phyloP scores from a whole-genome alignment of 805 yeast genomes.

The Wickerhamiella azymoides region DNA sequence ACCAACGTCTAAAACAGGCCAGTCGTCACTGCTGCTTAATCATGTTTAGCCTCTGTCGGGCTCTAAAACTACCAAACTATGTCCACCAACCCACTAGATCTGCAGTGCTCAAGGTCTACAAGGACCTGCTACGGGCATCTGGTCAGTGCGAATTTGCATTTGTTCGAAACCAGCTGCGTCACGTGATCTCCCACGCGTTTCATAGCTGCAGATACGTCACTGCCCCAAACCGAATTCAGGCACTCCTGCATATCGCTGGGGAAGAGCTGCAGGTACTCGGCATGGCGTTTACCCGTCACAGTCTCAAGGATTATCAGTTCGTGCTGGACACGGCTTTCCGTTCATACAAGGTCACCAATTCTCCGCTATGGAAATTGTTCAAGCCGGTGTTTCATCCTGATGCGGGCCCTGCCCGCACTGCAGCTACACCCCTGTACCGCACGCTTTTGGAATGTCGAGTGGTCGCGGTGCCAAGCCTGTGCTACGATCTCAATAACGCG shows the following conservation, averaged over 20 bases:
- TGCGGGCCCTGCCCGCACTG: not conserved
- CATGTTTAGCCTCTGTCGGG: not conserved
- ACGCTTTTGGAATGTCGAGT: not conserved
- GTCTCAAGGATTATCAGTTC: conserved; percentile 8
- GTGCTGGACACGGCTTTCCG: conserved; percentile 14
- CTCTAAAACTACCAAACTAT: conserved; percentile 2
- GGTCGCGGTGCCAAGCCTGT: not conserved
- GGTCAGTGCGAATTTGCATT: not conserved
- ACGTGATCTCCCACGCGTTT: conserved; percentile 10
- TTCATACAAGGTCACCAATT: conserved; percentile 10
- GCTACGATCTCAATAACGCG: conserved; percentile 15
- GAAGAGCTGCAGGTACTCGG: conserved; percentile 9
- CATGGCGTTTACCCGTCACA: conserved; percentile 8
- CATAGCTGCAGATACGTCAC: conserved; percentile 15
- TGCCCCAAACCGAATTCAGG: conserved; percentile 9
- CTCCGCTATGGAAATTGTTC: conserved; percentile 12
- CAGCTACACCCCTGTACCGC: not conserved
- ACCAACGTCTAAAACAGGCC: no score
- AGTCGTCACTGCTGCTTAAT: not conserved
- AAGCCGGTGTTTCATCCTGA: conserved; percentile 1
- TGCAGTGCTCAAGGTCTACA: not conserved
- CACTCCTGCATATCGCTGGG: conserved; percentile 11
- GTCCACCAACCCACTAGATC: not conserved
- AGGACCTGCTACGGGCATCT: not conserved
- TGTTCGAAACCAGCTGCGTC: conserved; percentile 4